Conservation (phyloP, 2,329 filamentous ascomycete genomes). For the Aphanoascus verrucosus region DNA sequence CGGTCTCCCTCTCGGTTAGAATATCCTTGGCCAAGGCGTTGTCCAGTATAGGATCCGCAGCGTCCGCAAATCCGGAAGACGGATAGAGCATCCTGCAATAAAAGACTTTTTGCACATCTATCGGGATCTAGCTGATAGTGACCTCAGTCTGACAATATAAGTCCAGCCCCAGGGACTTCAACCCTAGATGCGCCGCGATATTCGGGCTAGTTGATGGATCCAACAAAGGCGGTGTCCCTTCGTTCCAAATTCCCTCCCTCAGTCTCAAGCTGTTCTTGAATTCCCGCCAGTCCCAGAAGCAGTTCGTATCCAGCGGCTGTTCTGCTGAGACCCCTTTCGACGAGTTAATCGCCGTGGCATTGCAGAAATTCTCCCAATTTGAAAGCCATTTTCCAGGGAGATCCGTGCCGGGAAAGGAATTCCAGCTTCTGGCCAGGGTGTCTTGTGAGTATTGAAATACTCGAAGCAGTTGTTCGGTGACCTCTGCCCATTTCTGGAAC, state of each 20-base stretch:
- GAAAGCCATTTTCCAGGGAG: neutral
- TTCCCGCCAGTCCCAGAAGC: slow-evolving; percentile 3
- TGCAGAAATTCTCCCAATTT: neutral
- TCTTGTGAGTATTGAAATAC: neutral
- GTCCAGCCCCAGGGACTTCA: too few species aligned
- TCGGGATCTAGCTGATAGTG: too few species aligned
- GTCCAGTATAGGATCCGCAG: too few species aligned
- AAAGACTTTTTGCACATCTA: too few species aligned
- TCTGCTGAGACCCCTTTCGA: neutral
- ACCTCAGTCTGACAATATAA: too few species aligned
- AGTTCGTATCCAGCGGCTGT: neutral
- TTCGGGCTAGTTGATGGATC: too few species aligned
- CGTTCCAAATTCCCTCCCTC: neutral
- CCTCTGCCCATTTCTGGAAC: neutral
- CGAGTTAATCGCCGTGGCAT: too few species aligned
- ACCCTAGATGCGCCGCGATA: too few species aligned
- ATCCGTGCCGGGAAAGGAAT: neutral
- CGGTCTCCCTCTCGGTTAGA: too few species aligned
- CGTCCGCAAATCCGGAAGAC: too few species aligned
- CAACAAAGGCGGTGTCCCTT: neutral
- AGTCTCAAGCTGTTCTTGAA: neutral
- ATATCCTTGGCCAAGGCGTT: too few species aligned
- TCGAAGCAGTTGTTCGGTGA: neutral
- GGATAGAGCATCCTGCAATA: too few species aligned
- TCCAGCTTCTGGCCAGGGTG: neutral